phyloP scores from a whole-genome alignment of 495 filamentous ascomycete genomes.

The Penicillium verhagenii region DNA sequence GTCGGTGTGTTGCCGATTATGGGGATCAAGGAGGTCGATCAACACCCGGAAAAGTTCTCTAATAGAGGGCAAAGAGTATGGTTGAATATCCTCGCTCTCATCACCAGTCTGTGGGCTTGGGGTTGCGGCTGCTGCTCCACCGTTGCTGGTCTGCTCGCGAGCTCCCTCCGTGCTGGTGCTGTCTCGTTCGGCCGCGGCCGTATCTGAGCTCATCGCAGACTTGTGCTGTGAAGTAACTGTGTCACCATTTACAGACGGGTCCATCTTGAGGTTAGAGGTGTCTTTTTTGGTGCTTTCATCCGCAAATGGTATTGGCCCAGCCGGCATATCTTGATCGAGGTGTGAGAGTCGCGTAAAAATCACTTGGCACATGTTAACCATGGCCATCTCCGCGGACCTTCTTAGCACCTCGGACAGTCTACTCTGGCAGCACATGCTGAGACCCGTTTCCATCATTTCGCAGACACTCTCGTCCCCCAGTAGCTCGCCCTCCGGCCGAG shows the following conservation, averaged over 20 bases:
- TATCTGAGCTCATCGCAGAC: slow-evolving; percentile 46
- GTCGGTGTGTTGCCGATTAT: slow-evolving; percentile 88
- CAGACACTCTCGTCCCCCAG: slow-evolving; percentile 96
- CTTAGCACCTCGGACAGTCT: slow-evolving; percentile 88
- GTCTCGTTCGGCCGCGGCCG: slow-evolving; percentile 33
- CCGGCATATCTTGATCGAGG: slow-evolving; percentile 70
- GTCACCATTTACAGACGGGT: slow-evolving; percentile 78
- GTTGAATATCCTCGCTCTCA: slow-evolving; percentile 64
- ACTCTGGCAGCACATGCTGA: slow-evolving; percentile 96
- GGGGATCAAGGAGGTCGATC: slow-evolving; percentile 91
- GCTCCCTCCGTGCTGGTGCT: slow-evolving; percentile 35
- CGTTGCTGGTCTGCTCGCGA: slow-evolving; percentile 37
- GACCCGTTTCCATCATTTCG: slow-evolving; percentile 98
- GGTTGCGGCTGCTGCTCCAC: slow-evolving; percentile 48
- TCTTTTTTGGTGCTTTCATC: slow-evolving; percentile 56
- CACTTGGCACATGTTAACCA: slow-evolving; percentile 98
- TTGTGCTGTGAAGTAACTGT: slow-evolving; percentile 49
- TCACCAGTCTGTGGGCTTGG: slow-evolving; percentile 36
- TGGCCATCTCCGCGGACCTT: slow-evolving; percentile 90
- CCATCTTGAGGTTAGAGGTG: slow-evolving; percentile 69
- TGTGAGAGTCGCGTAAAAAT: slow-evolving; percentile 91
- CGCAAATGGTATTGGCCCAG: slow-evolving; percentile 53
- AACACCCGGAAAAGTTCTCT: slow-evolving; percentile 90
- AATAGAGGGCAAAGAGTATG: slow-evolving; percentile 92
- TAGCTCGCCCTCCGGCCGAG: slow-evolving; percentile 85